Evolutionary conservation across 2,329 filamentous ascomycete species (phyloP).

Genomic region (Epichloe festucae): DNA sequence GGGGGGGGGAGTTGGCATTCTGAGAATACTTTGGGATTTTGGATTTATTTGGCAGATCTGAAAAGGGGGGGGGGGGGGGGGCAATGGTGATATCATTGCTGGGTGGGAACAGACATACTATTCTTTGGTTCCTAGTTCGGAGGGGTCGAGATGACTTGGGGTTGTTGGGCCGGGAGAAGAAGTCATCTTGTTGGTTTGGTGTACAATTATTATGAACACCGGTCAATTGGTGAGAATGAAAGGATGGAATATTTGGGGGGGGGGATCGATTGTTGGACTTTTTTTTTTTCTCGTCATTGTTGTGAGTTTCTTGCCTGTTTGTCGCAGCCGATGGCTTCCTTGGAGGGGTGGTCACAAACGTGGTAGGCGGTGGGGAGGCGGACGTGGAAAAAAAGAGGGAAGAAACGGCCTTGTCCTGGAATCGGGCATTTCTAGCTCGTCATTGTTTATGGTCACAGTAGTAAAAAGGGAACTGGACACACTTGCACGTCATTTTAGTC

Average conservation of each 20-base stretch:
- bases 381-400: neutral
- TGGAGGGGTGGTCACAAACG: neutral
- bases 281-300: too few relatives aligned
- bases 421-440: too few relatives aligned
- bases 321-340: neutral
- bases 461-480: too few relatives aligned
- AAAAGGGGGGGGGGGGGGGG: too few relatives aligned
- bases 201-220: neutral
- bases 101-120: constrained; percentile 47
- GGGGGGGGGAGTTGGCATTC: neutral
- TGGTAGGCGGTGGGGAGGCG: neutral
- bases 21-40: neutral
- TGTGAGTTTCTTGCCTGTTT: too few relatives aligned
- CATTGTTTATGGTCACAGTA: too few relatives aligned
- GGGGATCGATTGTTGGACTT: too few relatives aligned
- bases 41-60: too few relatives aligned
- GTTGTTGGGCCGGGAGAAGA: neutral
- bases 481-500: neutral
- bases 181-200: neutral
- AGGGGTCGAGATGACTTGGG: constrained; percentile 53
- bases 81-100: constrained; percentile 1
- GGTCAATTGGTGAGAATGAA: neutral
- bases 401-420: too few relatives aligned
- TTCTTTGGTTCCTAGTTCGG: constrained; percentile 72
- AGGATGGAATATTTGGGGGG: too few relatives aligned